Base-by-base conservation (phyloP, 768 basidiomycete genomes). In the Hericium erinaceus region DNA sequence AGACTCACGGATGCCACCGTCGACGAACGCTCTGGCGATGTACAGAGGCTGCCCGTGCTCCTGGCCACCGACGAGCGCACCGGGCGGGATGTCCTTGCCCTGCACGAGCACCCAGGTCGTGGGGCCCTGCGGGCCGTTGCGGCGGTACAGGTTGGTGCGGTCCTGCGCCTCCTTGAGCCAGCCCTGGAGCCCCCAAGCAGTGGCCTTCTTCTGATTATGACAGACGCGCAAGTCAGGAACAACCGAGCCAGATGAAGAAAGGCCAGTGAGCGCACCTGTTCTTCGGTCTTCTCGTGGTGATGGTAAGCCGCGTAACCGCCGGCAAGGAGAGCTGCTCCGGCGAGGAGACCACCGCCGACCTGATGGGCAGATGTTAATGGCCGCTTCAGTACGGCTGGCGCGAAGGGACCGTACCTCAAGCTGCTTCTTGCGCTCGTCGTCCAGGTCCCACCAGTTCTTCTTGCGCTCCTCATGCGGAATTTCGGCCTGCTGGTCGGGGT, bases 261-360 rank as follows among this genome's bases (percentile, higher is more conserved):
- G 33, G 8, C 9, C 1, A 33, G 9, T 24, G 16, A 12, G 58
- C 58, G 58, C 64, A 80, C 85, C 71, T 86, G 77, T 58, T 86
- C 81, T 51, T 80, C 70, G 40, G 71, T 70, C 61, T 81, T 75
- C 61, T 80, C 73, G 60, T 86, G 81, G 2, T 79, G 60, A 57
- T 84, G 82, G 69, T 74, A 82, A 2, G 80, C 80, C 33, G 65
- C 66, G 54, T 72, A 64, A 3, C 83, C 86, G 8, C 68, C 83
- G 55, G 74, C 84, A 16, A 84, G 50, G 22, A 72, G 64, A 16
- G 76, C 82, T n/a, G 72, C 66, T 0, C 83, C 87, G 1, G 74
- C 81, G 39, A 77, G 69, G 28, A 89, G 54, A 22, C 83, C 87
- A 18, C 83, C 87, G 18, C 82, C 87, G 58, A 87, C 64, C 87